phyloP scores from a whole-genome alignment of 1,284 basidiomycete species.

The Phlebopus sp. region DNA sequence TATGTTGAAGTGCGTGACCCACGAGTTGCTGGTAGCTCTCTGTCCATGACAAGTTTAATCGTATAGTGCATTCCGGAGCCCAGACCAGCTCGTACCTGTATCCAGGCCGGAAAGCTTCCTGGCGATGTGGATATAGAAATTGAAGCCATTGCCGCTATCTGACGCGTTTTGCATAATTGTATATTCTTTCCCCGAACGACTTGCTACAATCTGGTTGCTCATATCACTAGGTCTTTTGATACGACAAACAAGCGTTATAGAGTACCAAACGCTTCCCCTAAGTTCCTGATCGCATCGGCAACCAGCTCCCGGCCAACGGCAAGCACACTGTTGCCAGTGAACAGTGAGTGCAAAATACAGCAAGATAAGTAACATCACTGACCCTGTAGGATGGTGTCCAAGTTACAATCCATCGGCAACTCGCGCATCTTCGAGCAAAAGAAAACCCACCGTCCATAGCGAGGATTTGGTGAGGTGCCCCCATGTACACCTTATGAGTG shows the following conservation, averaged over 20 bases:
- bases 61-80: constrained; percentile 47
- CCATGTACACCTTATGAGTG: constrained; percentile 42
- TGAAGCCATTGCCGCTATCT: constrained; percentile 61
- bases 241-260: neutral
- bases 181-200: neutral
- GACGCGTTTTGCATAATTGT: constrained; percentile 5
- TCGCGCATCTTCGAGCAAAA: neutral
- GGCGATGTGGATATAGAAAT: constrained; percentile 79
- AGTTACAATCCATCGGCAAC: constrained; percentile 17
- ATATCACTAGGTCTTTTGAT: neutral
- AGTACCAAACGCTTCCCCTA: constrained; percentile 35
- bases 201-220: neutral
- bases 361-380: constrained; percentile 8
- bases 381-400: constrained; percentile 22
- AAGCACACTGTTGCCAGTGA: constrained; percentile 29
- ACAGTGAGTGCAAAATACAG: constrained; percentile 8
- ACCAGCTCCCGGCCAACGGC: constrained; percentile 40
- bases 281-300: constrained; percentile 37
- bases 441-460: constrained; percentile 45
- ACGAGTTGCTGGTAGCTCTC: neutral
- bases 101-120: constrained; percentile 75
- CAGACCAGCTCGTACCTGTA: constrained; percentile 80
- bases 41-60: neutral
- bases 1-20: constrained; percentile 44
- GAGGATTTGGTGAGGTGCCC: constrained; percentile 48